phyloP scores from a whole-genome alignment of 495 filamentous ascomycete genomes.

The Tuber brumale region DNA sequence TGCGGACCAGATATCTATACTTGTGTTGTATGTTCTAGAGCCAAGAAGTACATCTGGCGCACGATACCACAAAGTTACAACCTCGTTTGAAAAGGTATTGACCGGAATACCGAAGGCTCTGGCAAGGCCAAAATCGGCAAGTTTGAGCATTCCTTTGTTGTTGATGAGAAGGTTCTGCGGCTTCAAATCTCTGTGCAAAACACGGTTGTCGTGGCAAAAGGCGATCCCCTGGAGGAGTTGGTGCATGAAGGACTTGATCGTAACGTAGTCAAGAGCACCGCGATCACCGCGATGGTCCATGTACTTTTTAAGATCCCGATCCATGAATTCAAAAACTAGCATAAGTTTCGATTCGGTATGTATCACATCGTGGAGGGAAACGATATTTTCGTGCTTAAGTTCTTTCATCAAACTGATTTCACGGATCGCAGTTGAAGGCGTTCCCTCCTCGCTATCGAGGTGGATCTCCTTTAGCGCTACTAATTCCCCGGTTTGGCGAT shows the following conservation, averaged over 20 bases:
- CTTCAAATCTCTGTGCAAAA: slow-evolving; percentile 92
- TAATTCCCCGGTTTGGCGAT: slow-evolving; percentile 89
- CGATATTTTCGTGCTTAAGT: slow-evolving; percentile 95
- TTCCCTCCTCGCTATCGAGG: slow-evolving; percentile 96
- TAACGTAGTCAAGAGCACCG: slow-evolving; percentile 71
- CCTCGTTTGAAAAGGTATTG: slow-evolving; percentile 97
- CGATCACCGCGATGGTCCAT: slow-evolving; percentile 87
- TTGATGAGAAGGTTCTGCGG: slow-evolving; percentile 95
- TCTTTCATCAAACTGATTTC: slow-evolving; percentile 99
- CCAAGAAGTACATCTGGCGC: slow-evolving; percentile 90
- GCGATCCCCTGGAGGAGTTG: slow-evolving; percentile 89
- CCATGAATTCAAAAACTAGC: slow-evolving; percentile 98
- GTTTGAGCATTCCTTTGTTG: slow-evolving; percentile 79
- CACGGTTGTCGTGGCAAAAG: slow-evolving; percentile 93
- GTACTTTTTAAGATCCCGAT: slow-evolving; percentile 97
- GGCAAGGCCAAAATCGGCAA: slow-evolving; percentile 91
- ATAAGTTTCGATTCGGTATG: slow-evolving; percentile 99
- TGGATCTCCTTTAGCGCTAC: slow-evolving; percentile 99
- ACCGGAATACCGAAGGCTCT: slow-evolving; percentile 93
- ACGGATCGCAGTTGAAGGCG: slow-evolving; percentile 94
- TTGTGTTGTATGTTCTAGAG: slow-evolving; percentile 88
- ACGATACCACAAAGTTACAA: slow-evolving; percentile 94
- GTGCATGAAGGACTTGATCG: slow-evolving; percentile 97
- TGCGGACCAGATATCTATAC: slow-evolving; percentile 96
- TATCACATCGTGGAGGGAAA: slow-evolving; percentile 96